Evolutionary conservation across 345 rosid genomes (phyloP).

Genomic region (Pistacia vera): DNA sequence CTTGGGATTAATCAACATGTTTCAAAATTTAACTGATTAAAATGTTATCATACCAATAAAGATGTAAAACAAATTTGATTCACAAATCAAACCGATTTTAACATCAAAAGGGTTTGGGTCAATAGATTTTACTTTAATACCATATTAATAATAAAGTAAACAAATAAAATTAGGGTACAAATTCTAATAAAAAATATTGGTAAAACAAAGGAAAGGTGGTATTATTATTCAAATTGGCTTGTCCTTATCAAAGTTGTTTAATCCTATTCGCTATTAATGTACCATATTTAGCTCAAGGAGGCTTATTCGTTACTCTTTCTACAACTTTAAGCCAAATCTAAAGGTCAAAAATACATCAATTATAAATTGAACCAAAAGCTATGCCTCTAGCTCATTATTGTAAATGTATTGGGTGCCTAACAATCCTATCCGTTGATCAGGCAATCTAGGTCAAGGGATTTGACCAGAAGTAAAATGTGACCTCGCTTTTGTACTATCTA

Average conservation of each 20-base stretch:
- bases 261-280: not conserved
- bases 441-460: not conserved
- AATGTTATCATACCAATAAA: too few species aligned
- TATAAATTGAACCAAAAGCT: not conserved
- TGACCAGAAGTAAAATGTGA: not conserved
- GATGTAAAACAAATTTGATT: too few species aligned
- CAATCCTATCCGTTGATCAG: not conserved
- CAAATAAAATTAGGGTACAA: not conserved
- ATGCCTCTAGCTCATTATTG: not conserved
- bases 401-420: not conserved
- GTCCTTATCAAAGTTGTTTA: slow-evolving; percentile 17
- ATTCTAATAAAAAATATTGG: not conserved
- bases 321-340: not conserved
- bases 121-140: too few species aligned
- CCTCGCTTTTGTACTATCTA: too few species aligned
- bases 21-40: too few species aligned
- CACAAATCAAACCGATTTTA: too few species aligned
- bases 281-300: slow-evolving; percentile 6
- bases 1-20: too few species aligned
- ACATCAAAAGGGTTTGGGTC: too few species aligned
- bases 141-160: too few species aligned
- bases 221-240: not conserved
- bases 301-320: not conserved
- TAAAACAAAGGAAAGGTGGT: not conserved
- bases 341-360: not conserved